Evolutionary conservation across 2,329 filamentous ascomycete species (phyloP), one percentile per base, ranked within the genome.

Genomic region (Trichoderma breve): DNA sequence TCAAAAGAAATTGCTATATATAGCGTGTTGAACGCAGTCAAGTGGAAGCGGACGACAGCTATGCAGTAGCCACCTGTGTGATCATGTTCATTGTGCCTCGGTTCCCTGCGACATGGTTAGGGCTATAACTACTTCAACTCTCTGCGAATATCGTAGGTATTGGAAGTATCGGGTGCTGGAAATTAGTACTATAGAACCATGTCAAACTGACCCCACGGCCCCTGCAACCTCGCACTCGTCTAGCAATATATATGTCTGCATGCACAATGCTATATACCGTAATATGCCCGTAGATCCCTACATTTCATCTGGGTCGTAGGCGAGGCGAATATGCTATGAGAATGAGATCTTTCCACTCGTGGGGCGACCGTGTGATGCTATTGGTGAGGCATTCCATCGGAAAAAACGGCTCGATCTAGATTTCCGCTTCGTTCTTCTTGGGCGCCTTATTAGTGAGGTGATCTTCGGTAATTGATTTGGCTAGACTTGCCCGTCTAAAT

Each of bases 401-500:
- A 9, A 51, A 15, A 26, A 21, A 30, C 24, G 28, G 30, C 18
- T 34, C n/a, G 26, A 51, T 36, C 55, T 51, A 9, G 36, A 34
- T 30, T n/a, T 18, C 39, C 28, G 18, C 65, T 51, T 12, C 18
- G 8, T 24, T 69, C 36, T 24, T 3, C 15, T 26, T 15, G 4
- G n/a, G 26, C 21, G 8, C n/a, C n/a, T 34, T 14, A 32, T n/a
- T 30, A 36, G 34, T 43, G 30, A 55, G 53, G 12, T 12, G 30
- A n/a, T n/a, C 5, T 30, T 69, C 66, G 66, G 66, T 69, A 47
- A 51, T 69, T 34, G 26, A 61, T 69, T 60, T 51, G 66, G 66
- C 55, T 69, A 69, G 66, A 8, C 36, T 51, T 51, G 1, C 26
- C 66, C 21, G 30, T 21, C 34, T 34, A 61, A 69, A 69, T 69